Conservation (phyloP, 129 eudicot genomes). For the Pittosporum tobira region DNA sequence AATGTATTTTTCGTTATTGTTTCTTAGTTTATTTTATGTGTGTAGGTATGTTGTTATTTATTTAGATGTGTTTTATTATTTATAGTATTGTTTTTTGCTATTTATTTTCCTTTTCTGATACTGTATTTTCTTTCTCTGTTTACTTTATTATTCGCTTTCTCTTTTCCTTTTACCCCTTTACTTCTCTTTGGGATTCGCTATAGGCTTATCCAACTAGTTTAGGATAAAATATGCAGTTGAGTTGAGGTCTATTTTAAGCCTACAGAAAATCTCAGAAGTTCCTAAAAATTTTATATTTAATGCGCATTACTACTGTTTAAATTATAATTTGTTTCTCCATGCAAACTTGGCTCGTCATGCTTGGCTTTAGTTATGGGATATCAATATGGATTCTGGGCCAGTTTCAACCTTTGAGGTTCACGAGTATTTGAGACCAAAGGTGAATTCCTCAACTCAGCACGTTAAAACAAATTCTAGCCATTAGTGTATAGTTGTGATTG, state of each 20-base stretch:
- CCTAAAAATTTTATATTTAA: conserved; percentile 4
- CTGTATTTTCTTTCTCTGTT: too few species aligned
- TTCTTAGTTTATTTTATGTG: too few species aligned
- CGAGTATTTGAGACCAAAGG: conserved; percentile 92
- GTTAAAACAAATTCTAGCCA: background rate
- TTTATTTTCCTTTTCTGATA: too few species aligned
- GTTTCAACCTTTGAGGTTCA: conserved; percentile 95
- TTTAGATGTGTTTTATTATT: too few species aligned
- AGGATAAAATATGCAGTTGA: too few species aligned
- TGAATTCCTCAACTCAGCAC: conserved; percentile 10
- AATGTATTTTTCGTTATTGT: too few species aligned
- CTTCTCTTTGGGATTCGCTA: too few species aligned
- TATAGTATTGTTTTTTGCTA: too few species aligned
- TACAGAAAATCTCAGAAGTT: background rate
- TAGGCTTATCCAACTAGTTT: too few species aligned
- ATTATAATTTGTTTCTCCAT: background rate
- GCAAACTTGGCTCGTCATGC: background rate
- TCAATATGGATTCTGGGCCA: conserved; percentile 97
- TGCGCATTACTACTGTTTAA: background rate
- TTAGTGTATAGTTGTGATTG: conserved; percentile 1
- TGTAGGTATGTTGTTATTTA: too few species aligned
- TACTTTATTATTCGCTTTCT: too few species aligned
- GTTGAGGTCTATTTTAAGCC: background rate
- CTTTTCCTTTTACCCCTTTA: too few species aligned
- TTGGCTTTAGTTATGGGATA: conserved; percentile 80